Conservation (phyloP, 169 alveolate species). For the Perkinsus olseni region DNA sequence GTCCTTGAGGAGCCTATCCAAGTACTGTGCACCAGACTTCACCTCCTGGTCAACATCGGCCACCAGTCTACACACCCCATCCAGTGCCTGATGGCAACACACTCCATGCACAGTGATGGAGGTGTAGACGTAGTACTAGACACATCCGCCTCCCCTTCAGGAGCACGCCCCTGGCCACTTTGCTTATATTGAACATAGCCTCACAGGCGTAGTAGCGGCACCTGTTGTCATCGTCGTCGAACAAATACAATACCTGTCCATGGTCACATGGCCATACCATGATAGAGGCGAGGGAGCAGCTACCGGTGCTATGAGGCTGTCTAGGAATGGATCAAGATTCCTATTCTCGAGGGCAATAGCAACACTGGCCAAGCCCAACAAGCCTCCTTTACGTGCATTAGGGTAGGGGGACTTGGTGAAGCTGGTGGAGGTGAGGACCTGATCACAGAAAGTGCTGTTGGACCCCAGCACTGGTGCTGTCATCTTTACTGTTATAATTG, state of each 20-base stretch:
- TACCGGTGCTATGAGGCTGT: not conserved
- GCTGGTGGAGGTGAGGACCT: not conserved
- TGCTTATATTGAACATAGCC: slow-evolving; percentile 16
- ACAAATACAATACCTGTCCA: not conserved
- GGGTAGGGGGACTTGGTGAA: slow-evolving; percentile 5
- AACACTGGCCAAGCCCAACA: slow-evolving; percentile 21
- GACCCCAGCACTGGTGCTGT: not conserved
- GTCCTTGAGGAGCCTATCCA: slow-evolving; percentile 35
- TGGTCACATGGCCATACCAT: no score
- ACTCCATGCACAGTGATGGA: not conserved
- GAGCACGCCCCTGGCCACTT: not conserved
- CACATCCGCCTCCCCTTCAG: not conserved
- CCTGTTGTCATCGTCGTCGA: slow-evolving; percentile 7
- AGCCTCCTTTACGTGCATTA: slow-evolving; percentile 23
- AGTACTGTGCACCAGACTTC: slow-evolving; percentile 27
- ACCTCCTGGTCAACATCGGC: slow-evolving; percentile 39
- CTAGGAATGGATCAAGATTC: not conserved
- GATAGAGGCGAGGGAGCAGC: not conserved
- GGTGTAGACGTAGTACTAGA: not conserved
- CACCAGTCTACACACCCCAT: not conserved
- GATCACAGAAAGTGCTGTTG: not conserved
- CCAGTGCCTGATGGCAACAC: not conserved
- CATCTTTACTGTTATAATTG: not conserved
- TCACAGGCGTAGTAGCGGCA: slow-evolving; percentile 39
- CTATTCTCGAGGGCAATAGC: slow-evolving; percentile 21